Conservation (phyloP, 257 asterid species). For the Solanum tarapatanum region DNA sequence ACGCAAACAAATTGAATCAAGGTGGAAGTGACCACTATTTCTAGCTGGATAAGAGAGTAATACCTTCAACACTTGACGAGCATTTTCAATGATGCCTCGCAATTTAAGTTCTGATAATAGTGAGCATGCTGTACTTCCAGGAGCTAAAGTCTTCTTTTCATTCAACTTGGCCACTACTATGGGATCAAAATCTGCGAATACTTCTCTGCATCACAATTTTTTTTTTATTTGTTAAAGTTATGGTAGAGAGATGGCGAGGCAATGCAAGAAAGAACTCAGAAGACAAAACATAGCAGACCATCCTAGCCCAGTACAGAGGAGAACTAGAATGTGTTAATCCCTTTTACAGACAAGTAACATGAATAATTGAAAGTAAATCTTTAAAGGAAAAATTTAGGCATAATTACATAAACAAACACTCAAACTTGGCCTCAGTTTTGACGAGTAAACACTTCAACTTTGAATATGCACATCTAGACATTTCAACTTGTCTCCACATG, state of each 20-base stretch:
- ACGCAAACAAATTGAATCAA: background rate
- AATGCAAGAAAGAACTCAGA: background rate
- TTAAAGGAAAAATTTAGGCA: background rate
- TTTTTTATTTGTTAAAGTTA: background rate
- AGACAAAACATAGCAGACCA: background rate
- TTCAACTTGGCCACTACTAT: slow-evolving; percentile 69
- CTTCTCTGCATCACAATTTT: slow-evolving; percentile 49
- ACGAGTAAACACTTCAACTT: background rate
- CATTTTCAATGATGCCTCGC: slow-evolving; percentile 82
- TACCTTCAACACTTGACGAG: slow-evolving; percentile 79
- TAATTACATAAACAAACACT: background rate
- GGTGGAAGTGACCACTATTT: background rate
- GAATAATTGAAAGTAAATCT: background rate
- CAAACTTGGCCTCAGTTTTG: background rate
- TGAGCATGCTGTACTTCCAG: slow-evolving; percentile 68
- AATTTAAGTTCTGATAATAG: slow-evolving; percentile 80
- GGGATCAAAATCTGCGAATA: slow-evolving; percentile 79
- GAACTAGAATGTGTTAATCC: background rate
- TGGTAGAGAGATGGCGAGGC: background rate
- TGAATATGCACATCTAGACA: background rate
- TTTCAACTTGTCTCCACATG: background rate
- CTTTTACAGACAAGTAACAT: background rate
- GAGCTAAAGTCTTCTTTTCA: slow-evolving; percentile 63
- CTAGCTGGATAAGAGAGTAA: background rate
- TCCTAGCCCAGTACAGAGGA: background rate